Evolutionary conservation across 768 basidiomycete species (phyloP), one percentile per base, ranked within the genome.

Genomic region (Mrakia frigida): DNA sequence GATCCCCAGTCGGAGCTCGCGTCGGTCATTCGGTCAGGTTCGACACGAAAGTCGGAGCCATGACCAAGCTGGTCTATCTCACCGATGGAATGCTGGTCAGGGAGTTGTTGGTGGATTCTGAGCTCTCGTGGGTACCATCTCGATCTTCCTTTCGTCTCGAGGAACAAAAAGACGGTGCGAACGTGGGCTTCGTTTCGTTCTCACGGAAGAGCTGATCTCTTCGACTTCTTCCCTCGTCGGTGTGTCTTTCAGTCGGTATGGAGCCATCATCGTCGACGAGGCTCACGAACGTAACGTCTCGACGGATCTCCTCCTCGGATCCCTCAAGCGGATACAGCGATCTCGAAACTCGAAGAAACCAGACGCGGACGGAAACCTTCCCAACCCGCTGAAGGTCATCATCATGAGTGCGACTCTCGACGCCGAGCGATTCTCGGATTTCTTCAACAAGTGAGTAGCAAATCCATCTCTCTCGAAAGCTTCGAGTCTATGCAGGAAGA

Each of bases 341-440:
- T 83, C 85, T 71, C 85, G 96, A 79, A 94, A 93, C 79, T 81
- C 80, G 0, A 78, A 74, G 46, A 31, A 41, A 21, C 59, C 73
- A 16, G 67, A 70, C 31, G 78, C 70, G 10, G 70, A 41, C 50
- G 53, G 63, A 25, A 75, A n/a, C 28, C 25, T 53, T 9, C 52
- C 46, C 18, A 63, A 89, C 77, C 90, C 91, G 23, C 87, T 99
- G 77, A 98, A 95, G 83, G 87, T 99, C 53, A 88, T 99, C 31
- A 88, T 99, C 79, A 99, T 99, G 97, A 94, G 93, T 83, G 97
- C 97, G 4, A 98, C 97, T 10, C 87, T 99, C 50, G 95, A 99
- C 81, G 95, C 95, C 0, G 91, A 95, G 79, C 93, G 92, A 79
- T 98, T 99, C 83, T 92, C 91, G 84, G 86, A 85, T 41, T 99